These are phyloP conservation scores for Colletotrichum sidae DNA, from an alignment of 2,329 filamentous ascomycete species.

Conservation along the genomic window DNA sequence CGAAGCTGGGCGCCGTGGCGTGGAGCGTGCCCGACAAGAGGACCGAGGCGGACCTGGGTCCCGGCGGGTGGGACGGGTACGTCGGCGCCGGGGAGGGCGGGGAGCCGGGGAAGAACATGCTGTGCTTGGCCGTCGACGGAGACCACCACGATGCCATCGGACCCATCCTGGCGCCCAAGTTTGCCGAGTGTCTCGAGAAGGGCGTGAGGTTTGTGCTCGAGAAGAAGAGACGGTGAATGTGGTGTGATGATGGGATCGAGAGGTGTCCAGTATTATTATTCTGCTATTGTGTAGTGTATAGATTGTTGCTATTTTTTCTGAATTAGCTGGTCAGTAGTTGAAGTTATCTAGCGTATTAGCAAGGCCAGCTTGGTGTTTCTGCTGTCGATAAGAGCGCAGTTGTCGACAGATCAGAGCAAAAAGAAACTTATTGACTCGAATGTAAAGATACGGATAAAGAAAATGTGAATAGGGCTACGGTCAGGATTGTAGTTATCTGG, in stretches of 20 bases:
- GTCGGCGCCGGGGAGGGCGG: not conserved
- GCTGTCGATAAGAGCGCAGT: too few species aligned
- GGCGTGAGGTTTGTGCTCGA: conserved; percentile 12
- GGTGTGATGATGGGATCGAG: not conserved
- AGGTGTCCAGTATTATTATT: too few species aligned
- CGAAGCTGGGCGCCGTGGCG: not conserved
- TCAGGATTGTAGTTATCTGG: too few species aligned
- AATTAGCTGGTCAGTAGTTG: too few species aligned
- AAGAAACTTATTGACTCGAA: fast-evolving
- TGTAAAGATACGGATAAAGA: too few species aligned
- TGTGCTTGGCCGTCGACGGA: conserved; percentile 10
- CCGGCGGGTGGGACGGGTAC: conserved; percentile 7
- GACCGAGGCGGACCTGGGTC: not conserved
- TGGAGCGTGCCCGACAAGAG: conserved; percentile 5
- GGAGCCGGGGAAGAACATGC: not conserved
- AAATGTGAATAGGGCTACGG: too few species aligned
- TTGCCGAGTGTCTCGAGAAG: conserved; percentile 6
- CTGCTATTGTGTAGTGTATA: not conserved
- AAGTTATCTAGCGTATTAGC: too few species aligned
- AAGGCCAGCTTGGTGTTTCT: too few species aligned
- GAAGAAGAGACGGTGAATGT: not conserved
- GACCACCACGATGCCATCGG: conserved; percentile 6
- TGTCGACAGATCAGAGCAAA: too few species aligned
- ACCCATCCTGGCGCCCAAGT: too few species aligned
- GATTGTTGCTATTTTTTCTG: not conserved